Conservation (phyloP, 176 grass and related monocot genomes). For the Bonia amplexicaulis region DNA sequence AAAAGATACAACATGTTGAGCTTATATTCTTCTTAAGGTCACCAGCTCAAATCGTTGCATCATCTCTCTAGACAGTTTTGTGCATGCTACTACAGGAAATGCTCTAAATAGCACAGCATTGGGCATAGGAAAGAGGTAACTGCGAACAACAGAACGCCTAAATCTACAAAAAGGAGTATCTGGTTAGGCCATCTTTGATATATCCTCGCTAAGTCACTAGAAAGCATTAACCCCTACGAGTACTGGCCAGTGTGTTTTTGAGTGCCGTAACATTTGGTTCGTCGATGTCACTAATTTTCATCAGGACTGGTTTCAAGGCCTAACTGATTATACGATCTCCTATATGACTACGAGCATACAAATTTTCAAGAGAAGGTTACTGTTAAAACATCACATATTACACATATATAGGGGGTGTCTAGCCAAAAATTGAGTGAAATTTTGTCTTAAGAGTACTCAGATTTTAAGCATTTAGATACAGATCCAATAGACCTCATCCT, state of each 20-base stretch:
- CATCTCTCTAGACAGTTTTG: neutral
- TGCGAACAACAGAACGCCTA: neutral
- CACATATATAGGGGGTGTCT: no score
- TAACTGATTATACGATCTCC: no score
- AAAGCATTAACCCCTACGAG: neutral
- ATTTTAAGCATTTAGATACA: no score
- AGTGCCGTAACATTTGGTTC: neutral
- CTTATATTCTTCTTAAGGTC: neutral
- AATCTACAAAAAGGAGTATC: neutral
- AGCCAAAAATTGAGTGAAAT: no score
- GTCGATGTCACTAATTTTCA: neutral
- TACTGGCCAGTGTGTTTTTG: neutral
- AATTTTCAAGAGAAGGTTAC: no score
- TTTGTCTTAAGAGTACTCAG: no score
- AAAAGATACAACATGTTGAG: neutral
- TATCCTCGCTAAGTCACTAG: neutral
- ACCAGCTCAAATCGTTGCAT: neutral
- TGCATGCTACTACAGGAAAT: neutral
- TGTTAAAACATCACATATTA: no score
- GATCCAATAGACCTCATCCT: no score
- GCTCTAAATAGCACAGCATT: neutral
- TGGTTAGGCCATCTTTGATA: neutral
- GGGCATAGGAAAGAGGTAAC: neutral
- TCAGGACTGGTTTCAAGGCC: neutral
- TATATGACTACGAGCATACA: no score